Conservation (phyloP, 257 asterid species). For the Solanum corneliomulleri region DNA sequence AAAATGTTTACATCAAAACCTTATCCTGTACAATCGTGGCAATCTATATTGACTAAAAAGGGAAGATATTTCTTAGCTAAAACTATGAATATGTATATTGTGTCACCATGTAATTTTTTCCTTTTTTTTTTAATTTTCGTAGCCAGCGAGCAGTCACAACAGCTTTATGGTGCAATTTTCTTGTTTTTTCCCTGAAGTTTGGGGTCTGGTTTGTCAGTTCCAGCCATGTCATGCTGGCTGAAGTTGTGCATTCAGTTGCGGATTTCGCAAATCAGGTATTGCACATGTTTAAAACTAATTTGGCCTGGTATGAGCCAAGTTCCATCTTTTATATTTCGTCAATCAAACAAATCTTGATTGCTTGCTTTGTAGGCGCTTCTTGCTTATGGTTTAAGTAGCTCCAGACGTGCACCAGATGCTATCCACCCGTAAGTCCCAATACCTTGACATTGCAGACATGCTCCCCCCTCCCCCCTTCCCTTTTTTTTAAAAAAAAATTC, state of each 20-base stretch:
- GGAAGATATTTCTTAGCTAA: neutral
- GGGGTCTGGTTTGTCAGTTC: constrained; percentile 92
- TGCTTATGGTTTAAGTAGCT: constrained; percentile 95
- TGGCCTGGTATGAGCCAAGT: neutral
- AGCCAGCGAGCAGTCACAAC: constrained; percentile 97
- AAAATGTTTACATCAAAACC: neutral
- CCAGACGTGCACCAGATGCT: constrained; percentile 97
- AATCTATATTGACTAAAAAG: neutral
- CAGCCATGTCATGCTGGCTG: constrained; percentile 97
- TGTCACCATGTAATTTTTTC: neutral
- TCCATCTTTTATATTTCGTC: neutral
- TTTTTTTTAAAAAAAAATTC: neutral
- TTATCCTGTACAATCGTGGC: neutral
- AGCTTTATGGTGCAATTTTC: constrained; percentile 97
- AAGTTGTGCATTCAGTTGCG: constrained; percentile 90
- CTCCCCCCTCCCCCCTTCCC: neutral
- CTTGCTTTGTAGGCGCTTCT: constrained; percentile 61
- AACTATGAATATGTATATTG: neutral
- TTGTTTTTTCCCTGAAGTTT: constrained; percentile 92
- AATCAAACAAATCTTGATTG: neutral
- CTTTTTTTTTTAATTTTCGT: constrained; percentile 4
- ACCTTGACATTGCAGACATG: neutral
- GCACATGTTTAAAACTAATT: neutral
- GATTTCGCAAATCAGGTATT: constrained; percentile 96
- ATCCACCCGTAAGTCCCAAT: constrained; percentile 79